Evolutionary conservation across 192 early-diverging fungal species (phyloP).

Genomic region (Fimicolochytrium jonesii): DNA sequence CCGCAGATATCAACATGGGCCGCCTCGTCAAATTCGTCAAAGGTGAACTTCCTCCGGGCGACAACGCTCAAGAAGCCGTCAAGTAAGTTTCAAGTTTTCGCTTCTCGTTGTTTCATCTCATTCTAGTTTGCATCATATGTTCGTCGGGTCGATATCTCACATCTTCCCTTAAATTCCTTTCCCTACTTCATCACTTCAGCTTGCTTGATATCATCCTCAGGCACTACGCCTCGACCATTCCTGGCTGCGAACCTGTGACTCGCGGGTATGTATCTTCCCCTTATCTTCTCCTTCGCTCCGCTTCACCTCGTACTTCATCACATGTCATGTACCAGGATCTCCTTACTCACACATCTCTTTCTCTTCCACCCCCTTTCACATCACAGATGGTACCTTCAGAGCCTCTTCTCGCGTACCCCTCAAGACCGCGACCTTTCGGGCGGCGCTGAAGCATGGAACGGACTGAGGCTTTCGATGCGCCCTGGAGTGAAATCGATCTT

Average conservation of each 20-base stretch:
- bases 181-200: background rate
- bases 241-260: slow-evolving; percentile 11
- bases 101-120: background rate
- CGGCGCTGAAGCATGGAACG: slow-evolving; percentile 35
- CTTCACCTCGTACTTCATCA: too few relatives aligned
- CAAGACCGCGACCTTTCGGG: slow-evolving; percentile 3
- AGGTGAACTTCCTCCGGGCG: background rate
- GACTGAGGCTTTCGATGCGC: slow-evolving; percentile 24
- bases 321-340: too few relatives aligned
- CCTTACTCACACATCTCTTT: too few relatives aligned
- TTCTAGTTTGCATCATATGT: background rate
- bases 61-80: slow-evolving; percentile 15
- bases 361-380: background rate
- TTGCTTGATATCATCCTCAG: slow-evolving; percentile 18
- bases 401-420: slow-evolving; percentile 7
- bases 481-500: slow-evolving; percentile 20
- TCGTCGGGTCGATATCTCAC: background rate
- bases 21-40: slow-evolving; percentile 18
- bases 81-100: slow-evolving; percentile 8
- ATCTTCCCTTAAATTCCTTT: background rate
- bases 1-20: slow-evolving; percentile 8
- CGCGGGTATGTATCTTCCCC: slow-evolving; percentile 5
- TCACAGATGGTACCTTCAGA: slow-evolving; percentile 16
- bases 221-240: slow-evolving; percentile 5
- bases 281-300: too few relatives aligned